Percentiles rank a stretch among this genome's conserved stretches.
phyloP scores from a whole-genome alignment of 768 basidiomycete genomes.

The Rhodotorula diobovata region DNA sequence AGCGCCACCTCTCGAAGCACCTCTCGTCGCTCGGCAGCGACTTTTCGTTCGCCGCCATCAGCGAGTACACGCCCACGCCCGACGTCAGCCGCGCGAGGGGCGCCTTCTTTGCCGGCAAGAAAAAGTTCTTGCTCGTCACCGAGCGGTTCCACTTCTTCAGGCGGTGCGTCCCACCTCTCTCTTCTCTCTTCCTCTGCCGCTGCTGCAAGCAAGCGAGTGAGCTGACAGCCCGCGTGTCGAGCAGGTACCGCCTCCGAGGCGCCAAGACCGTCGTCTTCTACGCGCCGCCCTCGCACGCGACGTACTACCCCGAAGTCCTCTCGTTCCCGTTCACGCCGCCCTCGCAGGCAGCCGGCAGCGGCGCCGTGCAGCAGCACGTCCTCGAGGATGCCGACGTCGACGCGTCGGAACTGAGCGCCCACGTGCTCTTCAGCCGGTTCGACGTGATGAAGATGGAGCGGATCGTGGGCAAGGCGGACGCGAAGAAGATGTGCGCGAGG shows the following conservation, averaged over 20 bases:
- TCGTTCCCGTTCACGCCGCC: constrained; percentile 70
- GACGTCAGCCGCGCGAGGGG: constrained; percentile 92
- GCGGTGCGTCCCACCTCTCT: constrained; percentile 52
- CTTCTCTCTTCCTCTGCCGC: background rate
- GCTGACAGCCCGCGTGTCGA: too few species aligned
- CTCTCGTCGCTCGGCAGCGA: constrained; percentile 64
- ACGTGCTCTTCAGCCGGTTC: constrained; percentile 78
- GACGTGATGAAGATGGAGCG: constrained; percentile 83
- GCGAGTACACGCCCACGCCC: constrained; percentile 92
- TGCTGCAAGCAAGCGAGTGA: too few species aligned
- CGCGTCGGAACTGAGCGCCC: constrained; percentile 71
- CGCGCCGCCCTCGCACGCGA: constrained; percentile 79
- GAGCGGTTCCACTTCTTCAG: constrained; percentile 99
- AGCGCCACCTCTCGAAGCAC: constrained; percentile 56
- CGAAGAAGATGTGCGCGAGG: constrained; percentile 47
- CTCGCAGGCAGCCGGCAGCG: constrained; percentile 37
- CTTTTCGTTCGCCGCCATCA: constrained; percentile 73
- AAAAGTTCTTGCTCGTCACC: constrained; percentile 79
- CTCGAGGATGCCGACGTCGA: constrained; percentile 71
- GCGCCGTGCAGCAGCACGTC: constrained; percentile 42
- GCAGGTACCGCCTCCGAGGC: constrained; percentile 85
- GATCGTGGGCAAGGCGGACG: constrained; percentile 60
- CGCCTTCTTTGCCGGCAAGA: constrained; percentile 82
- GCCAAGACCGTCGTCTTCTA: constrained; percentile 92
- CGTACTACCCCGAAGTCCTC: constrained; percentile 85